Evolutionary conservation across 2,329 filamentous ascomycete species (phyloP), one percentile per base, ranked within the genome.

Genomic region (Fusarium transvaalense): DNA sequence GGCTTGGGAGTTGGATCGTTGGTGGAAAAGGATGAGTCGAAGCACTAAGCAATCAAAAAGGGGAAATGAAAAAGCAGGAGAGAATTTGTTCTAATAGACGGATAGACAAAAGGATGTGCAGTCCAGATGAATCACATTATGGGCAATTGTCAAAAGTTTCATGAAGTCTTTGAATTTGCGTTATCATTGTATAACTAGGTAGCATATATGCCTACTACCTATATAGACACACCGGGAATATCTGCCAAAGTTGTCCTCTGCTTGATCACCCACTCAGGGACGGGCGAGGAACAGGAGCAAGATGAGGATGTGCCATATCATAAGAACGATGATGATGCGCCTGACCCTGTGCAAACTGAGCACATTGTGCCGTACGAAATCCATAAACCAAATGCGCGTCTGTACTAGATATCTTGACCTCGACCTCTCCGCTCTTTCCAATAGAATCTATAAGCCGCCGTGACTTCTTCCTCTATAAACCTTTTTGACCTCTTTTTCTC

Each of bases 1-100:
- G 86, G 85, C 1, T 77, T 97, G 50, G 94, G 94, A 3, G 94
- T 97, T 1, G 92, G 90, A 4, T 90, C 91, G 71, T 79, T 94
- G 75, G 90, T 94, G 23, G 91, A 94, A 83, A 89, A 88, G 82
- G 87, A 88, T 66, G 90, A 91, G 80, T 85, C 71, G 21, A 78
- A 79, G 72, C 62, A 76, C 13, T 46, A 25, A 58, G 27, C 13
- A 23, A 25, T 19, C 23, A 48, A 15, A 31, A 13, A 4, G 4
- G 13, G 10, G n/a, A 42, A 17, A 10, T 13, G 21, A 23, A 42
- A 51, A 37, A 21, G 10, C 25, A 55, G 29, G 38, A 10, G 25
- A 12, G 21, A 43, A 27, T 42, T 15, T 73, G 66, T 66, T 72
- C 54, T 61, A 67, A 64, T 74, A 69, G 64, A 73, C 48, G 68